These are phyloP conservation scores for Pseudoperonospora humuli DNA, from an alignment of 352 stramenopile genomes.

Conservation along the genomic window DNA sequence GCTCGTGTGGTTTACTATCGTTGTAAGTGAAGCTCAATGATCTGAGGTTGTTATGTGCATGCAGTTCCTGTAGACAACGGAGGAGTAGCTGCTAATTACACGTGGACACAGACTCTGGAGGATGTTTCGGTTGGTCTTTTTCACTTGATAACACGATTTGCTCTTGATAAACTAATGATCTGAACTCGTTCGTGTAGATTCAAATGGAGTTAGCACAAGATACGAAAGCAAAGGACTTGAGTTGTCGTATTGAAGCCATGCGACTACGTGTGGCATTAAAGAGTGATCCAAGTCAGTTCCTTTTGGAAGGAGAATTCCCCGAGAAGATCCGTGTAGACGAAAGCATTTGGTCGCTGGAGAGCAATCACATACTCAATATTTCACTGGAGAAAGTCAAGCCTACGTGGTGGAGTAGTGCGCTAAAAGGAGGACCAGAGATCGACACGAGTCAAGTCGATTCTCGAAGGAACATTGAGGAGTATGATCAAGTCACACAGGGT, in stretches of 20 bases:
- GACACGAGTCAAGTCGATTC: slow-evolving; percentile 96
- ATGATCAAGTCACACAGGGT: slow-evolving; percentile 94
- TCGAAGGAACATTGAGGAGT: slow-evolving; percentile 93
- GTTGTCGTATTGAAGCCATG: slow-evolving; percentile 84
- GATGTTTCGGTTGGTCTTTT: slow-evolving; percentile 83
- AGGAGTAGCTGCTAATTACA: slow-evolving; percentile 83
- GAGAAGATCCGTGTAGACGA: slow-evolving; percentile 95
- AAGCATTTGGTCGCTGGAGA: slow-evolving; percentile 95
- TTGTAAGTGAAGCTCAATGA: background rate
- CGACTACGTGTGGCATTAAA: slow-evolving; percentile 84
- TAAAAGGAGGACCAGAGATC: slow-evolving; percentile 91
- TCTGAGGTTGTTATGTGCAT: slow-evolving; percentile 15
- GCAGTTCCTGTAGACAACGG: slow-evolving; percentile 88
- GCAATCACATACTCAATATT: slow-evolving; percentile 58
- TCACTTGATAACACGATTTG: background rate
- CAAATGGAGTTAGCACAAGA: slow-evolving; percentile 82
- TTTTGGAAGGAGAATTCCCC: slow-evolving; percentile 82
- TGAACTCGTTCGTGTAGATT: slow-evolving; percentile 30
- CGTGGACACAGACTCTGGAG: slow-evolving; percentile 96
- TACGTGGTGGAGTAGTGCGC: slow-evolving; percentile 96
- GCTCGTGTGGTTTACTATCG: background rate
- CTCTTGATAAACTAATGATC: background rate
- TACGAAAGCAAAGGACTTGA: slow-evolving; percentile 88
- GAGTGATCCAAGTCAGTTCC: slow-evolving; percentile 9
- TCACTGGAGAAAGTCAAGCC: slow-evolving; percentile 95